These are phyloP conservation scores for Pilatotrama ljubarskyi DNA, from an alignment of 768 basidiomycete genomes.

Conservation along the genomic window DNA sequence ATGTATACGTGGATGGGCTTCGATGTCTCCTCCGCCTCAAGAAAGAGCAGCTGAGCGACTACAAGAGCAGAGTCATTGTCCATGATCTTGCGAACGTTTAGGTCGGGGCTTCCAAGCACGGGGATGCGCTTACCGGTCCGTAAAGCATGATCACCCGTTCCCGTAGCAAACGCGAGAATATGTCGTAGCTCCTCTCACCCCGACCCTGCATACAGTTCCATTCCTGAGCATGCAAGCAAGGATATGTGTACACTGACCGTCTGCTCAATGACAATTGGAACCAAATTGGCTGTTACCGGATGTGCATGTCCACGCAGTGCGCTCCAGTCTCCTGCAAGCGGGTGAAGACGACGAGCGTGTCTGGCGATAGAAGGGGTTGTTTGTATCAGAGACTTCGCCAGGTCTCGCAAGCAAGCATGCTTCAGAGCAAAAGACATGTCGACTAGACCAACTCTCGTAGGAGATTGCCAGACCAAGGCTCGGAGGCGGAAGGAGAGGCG, in stretches of 20 bases:
- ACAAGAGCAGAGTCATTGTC: constrained; percentile 87
- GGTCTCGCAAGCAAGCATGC: not conserved
- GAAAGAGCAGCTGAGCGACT: constrained; percentile 90
- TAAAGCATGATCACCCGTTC: constrained; percentile 96
- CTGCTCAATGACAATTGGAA: constrained; percentile 93
- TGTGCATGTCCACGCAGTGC: constrained; percentile 9
- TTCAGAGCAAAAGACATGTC: constrained; percentile 12
- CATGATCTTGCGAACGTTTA: constrained; percentile 57
- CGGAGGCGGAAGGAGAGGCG: not conserved
- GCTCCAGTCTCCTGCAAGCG: constrained; percentile 41
- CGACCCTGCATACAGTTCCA: constrained; percentile 28
- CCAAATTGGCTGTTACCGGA: constrained; percentile 45
- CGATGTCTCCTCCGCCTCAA: constrained; percentile 93
- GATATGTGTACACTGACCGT: constrained; percentile 62
- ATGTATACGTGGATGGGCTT: constrained; percentile 97
- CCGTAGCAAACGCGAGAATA: constrained; percentile 89
- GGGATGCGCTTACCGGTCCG: constrained; percentile 68
- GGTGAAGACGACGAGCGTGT: constrained; percentile 50
- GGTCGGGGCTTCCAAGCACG: too few species aligned
- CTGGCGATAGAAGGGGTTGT: not conserved
- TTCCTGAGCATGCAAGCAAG: constrained; percentile 37
- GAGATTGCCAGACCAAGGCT: too few species aligned
- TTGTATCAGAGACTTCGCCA: not conserved
- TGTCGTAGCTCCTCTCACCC: constrained; percentile 91
- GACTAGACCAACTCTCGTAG: too few species aligned